Base-by-base conservation (phyloP, 164 flowering plant species). In the Piper betle region DNA sequence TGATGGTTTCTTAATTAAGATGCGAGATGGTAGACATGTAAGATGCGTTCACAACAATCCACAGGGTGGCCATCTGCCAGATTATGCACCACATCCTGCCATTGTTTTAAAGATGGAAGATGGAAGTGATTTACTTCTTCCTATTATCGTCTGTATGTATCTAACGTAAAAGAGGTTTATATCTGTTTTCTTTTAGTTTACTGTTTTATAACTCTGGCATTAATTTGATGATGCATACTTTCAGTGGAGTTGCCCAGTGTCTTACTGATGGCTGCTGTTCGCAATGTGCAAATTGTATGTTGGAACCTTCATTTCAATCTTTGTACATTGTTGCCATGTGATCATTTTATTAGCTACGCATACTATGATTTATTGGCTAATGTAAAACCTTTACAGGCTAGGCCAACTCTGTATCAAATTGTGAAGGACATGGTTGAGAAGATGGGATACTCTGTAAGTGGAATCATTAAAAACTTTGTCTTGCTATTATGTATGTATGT, bases 51-150 rank as follows among this genome's bases (percentile, higher is more conserved):
- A 94, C 64, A 91, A 91, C 72, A 91, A 82, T 66, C 97, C 99
- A 64, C 95, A 88, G 55, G 93, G 88, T 25, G 96, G 89, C n/a
- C 87, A 85, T 71, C 71, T 85, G 53, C 88, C 88, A 6, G 91
- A 91, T 78, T 88, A 87, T 75, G 88, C 96, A 46, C 96, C 97
- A 17, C 97, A 88, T 72, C 97, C 99, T 43, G 99, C 96, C 6
- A 91, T 94, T 68, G 97, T 94, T 15, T 75, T 94, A 60, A 91
- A 88, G 83, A 94, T 94, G 93, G 99, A 94, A 79, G 99, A 94
- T 69, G 99, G 97, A 64, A 91, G 96, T 16, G 97, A 84, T 62
- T 86, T 94, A 69, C 88, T 94, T 65, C 91, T 94, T 62, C 97
- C 99, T 8, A 91, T 94, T 39, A 91, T 94, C 73, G 99, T 94